Evolutionary conservation across 257 asterid genomes (phyloP).

Genomic region (Coffea eugenioides): DNA sequence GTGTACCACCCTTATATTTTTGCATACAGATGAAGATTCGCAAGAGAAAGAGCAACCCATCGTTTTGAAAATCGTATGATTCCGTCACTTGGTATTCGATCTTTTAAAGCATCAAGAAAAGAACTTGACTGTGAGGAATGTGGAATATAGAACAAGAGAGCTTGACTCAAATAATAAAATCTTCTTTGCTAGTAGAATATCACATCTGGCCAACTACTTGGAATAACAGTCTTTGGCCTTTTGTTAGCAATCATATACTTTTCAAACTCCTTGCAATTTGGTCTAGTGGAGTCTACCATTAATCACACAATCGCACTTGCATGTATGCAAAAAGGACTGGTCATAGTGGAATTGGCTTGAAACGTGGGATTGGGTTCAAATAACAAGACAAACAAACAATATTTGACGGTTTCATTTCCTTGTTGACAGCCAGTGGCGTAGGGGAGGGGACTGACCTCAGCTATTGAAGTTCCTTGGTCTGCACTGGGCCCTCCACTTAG

Average conservation of each 20-base stretch:
- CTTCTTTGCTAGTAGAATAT: background rate
- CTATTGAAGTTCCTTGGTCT: too few species aligned
- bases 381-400: background rate
- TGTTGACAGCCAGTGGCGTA: too few species aligned
- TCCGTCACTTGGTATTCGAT: too few species aligned
- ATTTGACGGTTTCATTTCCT: too few species aligned
- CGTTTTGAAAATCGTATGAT: background rate
- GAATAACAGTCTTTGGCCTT: background rate
- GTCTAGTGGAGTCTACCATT: background rate
- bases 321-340: too few species aligned
- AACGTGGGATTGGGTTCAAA: background rate
- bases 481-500: too few species aligned
- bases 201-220: background rate
- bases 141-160: too few species aligned
- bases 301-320: background rate
- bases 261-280: background rate
- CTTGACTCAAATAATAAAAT: too few species aligned
- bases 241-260: background rate
- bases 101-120: too few species aligned
- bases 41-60: constrained; percentile 42
- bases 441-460: too few species aligned
- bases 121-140: too few species aligned
- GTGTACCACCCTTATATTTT: constrained; percentile 35
- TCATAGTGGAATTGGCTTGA: too few species aligned
- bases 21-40: constrained; percentile 19